Percentiles rank a stretch among this genome's conserved stretches.
Conservation (phyloP, 176 grass and related monocot species). For the Dendrocalamus sinicus region DNA sequence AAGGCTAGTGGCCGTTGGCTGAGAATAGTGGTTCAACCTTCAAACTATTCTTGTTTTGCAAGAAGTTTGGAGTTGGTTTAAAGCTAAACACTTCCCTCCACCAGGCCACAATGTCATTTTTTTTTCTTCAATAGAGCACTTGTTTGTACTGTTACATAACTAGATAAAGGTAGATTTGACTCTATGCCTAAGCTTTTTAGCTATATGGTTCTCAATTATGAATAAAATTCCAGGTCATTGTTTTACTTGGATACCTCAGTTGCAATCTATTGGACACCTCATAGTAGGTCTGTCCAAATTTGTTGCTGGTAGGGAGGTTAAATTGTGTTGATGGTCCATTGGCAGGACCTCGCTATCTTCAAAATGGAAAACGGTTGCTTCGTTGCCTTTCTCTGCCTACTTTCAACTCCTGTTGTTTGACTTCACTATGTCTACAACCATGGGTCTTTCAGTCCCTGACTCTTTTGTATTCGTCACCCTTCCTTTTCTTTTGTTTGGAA, state of each 20-base stretch:
- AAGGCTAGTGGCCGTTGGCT: background rate
- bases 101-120: background rate
- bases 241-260: background rate
- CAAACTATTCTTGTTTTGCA: background rate
- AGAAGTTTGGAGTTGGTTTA: conserved; percentile 24
- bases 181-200: background rate
- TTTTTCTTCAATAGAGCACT: background rate
- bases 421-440: background rate
- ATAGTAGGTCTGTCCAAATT: background rate
- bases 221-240: background rate
- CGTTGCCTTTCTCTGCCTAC: background rate
- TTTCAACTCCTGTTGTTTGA: background rate
- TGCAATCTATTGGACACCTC: conserved; percentile 10
- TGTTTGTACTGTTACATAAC: background rate
- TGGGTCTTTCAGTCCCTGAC: background rate
- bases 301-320: conserved; percentile 8
- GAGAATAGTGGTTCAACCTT: background rate
- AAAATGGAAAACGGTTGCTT: conserved; percentile 1
- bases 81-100: background rate
- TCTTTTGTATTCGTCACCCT: background rate
- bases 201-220: conserved; percentile 16
- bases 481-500: background rate
- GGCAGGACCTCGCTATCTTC: background rate
- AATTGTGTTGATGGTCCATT: conserved; percentile 20
- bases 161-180: conserved; percentile 13